phyloP scores from a whole-genome alignment of 179 eudicot genomes.

The Spinacia oleracea region DNA sequence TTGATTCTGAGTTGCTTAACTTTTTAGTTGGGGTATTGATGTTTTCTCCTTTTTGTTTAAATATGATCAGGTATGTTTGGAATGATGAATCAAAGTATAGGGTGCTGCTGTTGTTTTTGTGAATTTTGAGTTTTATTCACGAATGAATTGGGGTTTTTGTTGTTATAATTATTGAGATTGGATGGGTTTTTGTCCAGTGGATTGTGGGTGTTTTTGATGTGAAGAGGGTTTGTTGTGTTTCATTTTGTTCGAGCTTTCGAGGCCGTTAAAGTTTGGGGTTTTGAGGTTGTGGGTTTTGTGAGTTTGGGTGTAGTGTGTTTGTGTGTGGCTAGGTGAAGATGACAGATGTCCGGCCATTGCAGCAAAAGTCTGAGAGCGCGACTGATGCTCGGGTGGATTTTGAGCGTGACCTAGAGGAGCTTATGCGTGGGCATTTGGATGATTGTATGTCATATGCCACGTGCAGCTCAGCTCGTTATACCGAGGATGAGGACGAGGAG shows the following conservation, averaged over 20 bases:
- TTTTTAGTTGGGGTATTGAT: neutral
- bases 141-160: conserved; percentile 31
- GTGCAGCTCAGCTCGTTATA: conserved; percentile 68
- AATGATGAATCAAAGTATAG: conserved; percentile 27
- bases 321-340: conserved; percentile 37
- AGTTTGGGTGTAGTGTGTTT: conserved; percentile 23
- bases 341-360: conserved; percentile 68
- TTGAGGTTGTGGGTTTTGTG: conserved; percentile 18
- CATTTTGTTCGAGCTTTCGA: neutral
- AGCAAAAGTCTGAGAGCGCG: conserved; percentile 70
- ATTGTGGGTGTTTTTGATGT: conserved; percentile 1
- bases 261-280: conserved; percentile 13
- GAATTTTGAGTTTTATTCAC: conserved; percentile 19
- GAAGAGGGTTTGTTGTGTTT: neutral
- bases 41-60: neutral
- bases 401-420: conserved; percentile 75
- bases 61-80: conserved; percentile 35
- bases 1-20: neutral
- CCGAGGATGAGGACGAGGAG: conserved; percentile 82
- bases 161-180: conserved; percentile 16
- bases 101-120: conserved; percentile 26
- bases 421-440: conserved; percentile 77
- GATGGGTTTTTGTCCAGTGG: neutral
- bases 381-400: conserved; percentile 56
- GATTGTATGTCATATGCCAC: conserved; percentile 86